Evolutionary conservation across 352 stramenopile species (phyloP).

Genomic region (Halophytophthora batemanensis): DNA sequence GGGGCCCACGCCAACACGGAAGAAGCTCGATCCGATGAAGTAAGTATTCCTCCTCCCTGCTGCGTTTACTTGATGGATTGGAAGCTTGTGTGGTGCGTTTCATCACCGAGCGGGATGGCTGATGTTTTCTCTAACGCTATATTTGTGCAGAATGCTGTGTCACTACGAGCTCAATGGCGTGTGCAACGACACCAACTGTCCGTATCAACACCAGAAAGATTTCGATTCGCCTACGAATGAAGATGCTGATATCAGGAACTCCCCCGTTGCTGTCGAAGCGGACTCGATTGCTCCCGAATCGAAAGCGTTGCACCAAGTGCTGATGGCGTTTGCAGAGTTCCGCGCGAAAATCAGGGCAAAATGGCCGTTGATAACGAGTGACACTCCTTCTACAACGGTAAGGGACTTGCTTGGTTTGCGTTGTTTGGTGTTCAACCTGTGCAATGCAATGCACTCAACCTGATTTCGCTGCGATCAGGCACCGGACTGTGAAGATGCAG

Average conservation of each 20-base stretch:
- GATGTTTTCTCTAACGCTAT: conserved; percentile 6
- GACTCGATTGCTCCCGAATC: conserved; percentile 15
- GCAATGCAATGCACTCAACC: too few relatives aligned
- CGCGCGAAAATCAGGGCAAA: conserved; percentile 30
- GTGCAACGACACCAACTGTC: conserved; percentile 73
- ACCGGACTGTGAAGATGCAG: too few relatives aligned
- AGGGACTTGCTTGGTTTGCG: not conserved
- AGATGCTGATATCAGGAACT: not conserved
- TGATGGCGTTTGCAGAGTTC: conserved; percentile 39
- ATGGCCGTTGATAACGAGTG: conserved; percentile 42
- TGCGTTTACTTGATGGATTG: not conserved
- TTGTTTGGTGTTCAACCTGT: too few relatives aligned
- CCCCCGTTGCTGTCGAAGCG: conserved; percentile 1
- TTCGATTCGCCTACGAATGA: conserved; percentile 19
- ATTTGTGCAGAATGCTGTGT: conserved; percentile 51
- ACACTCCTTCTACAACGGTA: conserved; percentile 17
- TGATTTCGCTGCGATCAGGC: too few relatives aligned
- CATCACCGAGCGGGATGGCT: not conserved
- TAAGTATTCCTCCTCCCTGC: too few relatives aligned
- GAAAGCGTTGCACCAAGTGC: conserved; percentile 25
- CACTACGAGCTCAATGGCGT: conserved; percentile 71
- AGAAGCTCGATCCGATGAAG: conserved; percentile 53
- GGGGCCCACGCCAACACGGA: not conserved
- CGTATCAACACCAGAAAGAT: conserved; percentile 62
- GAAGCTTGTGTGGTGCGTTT: not conserved